These are phyloP conservation scores for Tuber umbilicatum DNA, from an alignment of 495 filamentous ascomycete genomes.

Conservation along the genomic window DNA sequence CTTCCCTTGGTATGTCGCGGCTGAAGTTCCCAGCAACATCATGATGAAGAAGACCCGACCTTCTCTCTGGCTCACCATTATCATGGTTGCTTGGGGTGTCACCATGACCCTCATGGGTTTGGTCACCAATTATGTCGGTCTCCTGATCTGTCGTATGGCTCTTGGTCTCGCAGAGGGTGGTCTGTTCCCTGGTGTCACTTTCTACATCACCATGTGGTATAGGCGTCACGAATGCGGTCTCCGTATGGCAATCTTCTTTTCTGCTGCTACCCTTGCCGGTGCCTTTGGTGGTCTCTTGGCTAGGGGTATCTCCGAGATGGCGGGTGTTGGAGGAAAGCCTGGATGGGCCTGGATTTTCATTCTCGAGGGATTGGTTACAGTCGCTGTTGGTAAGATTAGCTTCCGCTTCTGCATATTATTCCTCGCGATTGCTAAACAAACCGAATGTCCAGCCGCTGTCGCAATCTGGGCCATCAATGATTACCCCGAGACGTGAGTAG, in stretches of 20 bases:
- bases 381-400: slow-evolving; percentile 40
- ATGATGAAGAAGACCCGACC: slow-evolving; percentile 61
- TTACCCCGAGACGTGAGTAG: slow-evolving; percentile 50
- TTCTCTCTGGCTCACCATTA: slow-evolving; percentile 53
- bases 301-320: slow-evolving; percentile 59
- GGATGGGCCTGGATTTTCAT: slow-evolving; percentile 72
- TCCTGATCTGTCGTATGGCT: slow-evolving; percentile 55
- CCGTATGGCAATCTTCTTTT: slow-evolving; percentile 65
- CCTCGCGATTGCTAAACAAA: slow-evolving; percentile 33
- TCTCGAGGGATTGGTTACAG: slow-evolving; percentile 54
- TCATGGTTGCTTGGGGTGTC: slow-evolving; percentile 54
- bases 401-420: slow-evolving; percentile 36
- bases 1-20: slow-evolving; percentile 60
- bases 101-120: slow-evolving; percentile 56
- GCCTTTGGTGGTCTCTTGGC: slow-evolving; percentile 64
- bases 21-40: slow-evolving; percentile 62
- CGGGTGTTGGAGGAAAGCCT: slow-evolving; percentile 50
- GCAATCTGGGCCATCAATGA: slow-evolving; percentile 55
- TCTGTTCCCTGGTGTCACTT: slow-evolving; percentile 62
- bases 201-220: slow-evolving; percentile 76
- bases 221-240: slow-evolving; percentile 54
- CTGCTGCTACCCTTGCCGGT: slow-evolving; percentile 48
- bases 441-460: slow-evolving; percentile 32
- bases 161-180: slow-evolving; percentile 62
- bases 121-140: slow-evolving; percentile 50